A percentile compares a stretch with the other conserved stretches of the same genome.
Evolutionary conservation across 352 stramenopile species (phyloP).

Genomic region (Pythium brassicae): DNA sequence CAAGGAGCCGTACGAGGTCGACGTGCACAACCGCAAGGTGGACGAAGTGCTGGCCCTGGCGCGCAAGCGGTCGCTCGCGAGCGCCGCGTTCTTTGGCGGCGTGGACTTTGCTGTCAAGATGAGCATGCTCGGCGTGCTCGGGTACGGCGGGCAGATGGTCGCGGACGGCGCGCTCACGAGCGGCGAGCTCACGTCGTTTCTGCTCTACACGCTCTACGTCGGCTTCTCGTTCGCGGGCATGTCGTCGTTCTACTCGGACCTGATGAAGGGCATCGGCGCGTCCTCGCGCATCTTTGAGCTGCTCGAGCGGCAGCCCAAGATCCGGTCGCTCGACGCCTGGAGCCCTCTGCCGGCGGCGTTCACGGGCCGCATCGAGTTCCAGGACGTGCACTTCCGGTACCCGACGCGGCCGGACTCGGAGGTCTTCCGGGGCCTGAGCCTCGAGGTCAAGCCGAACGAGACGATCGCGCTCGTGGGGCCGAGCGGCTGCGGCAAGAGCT

Average conservation of each 20-base stretch:
- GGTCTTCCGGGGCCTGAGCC: conserved; percentile 33
- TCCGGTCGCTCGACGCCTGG: conserved; percentile 33
- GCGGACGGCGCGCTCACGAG: conserved; percentile 76
- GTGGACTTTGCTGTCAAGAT: conserved; percentile 86
- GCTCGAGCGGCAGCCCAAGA: conserved; percentile 74
- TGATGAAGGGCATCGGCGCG: conserved; percentile 89
- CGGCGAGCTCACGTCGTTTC: conserved; percentile 91
- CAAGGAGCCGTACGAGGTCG: conserved; percentile 70
- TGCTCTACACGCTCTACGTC: conserved; percentile 93
- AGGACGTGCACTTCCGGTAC: conserved; percentile 66
- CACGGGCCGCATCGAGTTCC: conserved; percentile 65
- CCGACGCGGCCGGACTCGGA: conserved; percentile 37
- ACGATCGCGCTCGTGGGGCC: conserved; percentile 52
- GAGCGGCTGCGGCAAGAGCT: conserved; percentile 61
- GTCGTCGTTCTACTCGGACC: conserved; percentile 89
- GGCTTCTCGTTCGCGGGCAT: conserved; percentile 86
- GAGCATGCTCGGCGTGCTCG: conserved; percentile 86
- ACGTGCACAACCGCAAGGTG: conserved; percentile 50
- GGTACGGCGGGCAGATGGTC: conserved; percentile 91
- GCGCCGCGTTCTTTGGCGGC: conserved; percentile 78
- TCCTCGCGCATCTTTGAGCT: conserved; percentile 90
- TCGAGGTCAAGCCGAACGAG: conserved; percentile 38
- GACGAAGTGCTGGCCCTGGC: conserved; percentile 58
- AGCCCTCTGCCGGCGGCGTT: conserved; percentile 26
- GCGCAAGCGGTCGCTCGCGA: conserved; percentile 70